A percentile compares a stretch with the other conserved stretches of the same genome.
These are phyloP conservation scores for Tetraselmis striata DNA, from an alignment of 139 green algal genomes.

Conservation along the genomic window DNA sequence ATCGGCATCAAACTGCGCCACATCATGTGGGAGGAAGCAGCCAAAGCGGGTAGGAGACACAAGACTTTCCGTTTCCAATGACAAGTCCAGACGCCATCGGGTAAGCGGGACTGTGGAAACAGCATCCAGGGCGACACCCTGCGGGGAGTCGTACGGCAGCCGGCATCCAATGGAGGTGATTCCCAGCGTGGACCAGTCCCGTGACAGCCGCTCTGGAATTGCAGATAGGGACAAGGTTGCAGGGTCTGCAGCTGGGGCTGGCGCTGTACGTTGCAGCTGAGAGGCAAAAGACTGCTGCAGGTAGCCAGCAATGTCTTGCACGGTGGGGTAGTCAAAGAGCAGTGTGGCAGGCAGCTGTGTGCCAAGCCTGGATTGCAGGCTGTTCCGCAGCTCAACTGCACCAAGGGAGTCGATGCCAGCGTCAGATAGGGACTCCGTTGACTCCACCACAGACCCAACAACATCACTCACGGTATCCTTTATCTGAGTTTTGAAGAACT, in stretches of 20 bases:
- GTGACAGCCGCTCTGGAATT: too few species aligned
- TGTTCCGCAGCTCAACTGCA: conserved; percentile 49
- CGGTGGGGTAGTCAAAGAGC: conserved; percentile 60
- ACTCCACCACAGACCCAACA: not conserved
- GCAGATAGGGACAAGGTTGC: too few species aligned
- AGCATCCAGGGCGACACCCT: conserved; percentile 11
- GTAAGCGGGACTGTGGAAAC: conserved; percentile 24
- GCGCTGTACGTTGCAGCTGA: not conserved
- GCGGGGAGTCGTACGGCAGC: not conserved
- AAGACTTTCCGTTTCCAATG: conserved; percentile 19
- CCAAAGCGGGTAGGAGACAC: conserved; percentile 45
- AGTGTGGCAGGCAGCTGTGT: conserved; percentile 58
- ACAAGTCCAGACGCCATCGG: conserved; percentile 49
- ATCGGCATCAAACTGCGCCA: conserved; percentile 63
- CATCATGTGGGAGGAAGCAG: conserved; percentile 40
- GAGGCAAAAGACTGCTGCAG: conserved; percentile 7
- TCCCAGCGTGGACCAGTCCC: too few species aligned
- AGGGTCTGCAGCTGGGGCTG: too few species aligned
- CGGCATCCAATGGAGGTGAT: not conserved
- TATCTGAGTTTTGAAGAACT: not conserved
- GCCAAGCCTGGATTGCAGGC: conserved; percentile 29
- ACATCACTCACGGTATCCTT: not conserved
- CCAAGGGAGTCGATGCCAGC: conserved; percentile 24
- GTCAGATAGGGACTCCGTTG: not conserved
- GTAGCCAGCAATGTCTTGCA: conserved; percentile 28